Evolutionary conservation across 1,284 basidiomycete species (phyloP).

Genomic region (Apiotrichum veenhuisii): DNA sequence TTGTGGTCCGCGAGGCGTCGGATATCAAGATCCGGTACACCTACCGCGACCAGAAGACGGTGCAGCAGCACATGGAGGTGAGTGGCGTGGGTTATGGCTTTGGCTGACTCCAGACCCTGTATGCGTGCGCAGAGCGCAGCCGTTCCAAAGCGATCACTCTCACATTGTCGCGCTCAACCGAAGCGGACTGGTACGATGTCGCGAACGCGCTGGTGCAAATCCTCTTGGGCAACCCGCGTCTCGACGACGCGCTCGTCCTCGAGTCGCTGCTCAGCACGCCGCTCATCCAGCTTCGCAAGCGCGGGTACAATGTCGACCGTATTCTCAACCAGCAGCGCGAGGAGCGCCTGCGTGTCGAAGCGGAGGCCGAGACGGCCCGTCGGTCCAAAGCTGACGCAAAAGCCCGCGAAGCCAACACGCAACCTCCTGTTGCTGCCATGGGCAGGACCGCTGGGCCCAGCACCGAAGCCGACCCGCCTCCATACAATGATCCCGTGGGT

Average conservation of each 20-base stretch:
- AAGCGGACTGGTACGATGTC: slow-evolving; percentile 81
- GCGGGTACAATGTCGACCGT: slow-evolving; percentile 69
- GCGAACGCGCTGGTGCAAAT: slow-evolving; percentile 60
- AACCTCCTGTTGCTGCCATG: background rate
- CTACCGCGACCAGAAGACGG: slow-evolving; percentile 28
- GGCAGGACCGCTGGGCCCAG: background rate
- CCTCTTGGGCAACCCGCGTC: slow-evolving; percentile 68
- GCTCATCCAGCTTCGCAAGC: slow-evolving; percentile 71
- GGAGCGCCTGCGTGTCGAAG: slow-evolving; percentile 61
- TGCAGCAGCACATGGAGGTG: slow-evolving; percentile 38
- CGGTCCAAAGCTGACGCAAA: background rate
- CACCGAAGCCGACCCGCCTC: background rate
- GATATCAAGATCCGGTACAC: slow-evolving; percentile 40
- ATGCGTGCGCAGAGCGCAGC: slow-evolving; percentile 63
- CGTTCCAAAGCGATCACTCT: slow-evolving; percentile 62
- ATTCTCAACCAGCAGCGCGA: slow-evolving; percentile 81
- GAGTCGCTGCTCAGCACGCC: slow-evolving; percentile 76
- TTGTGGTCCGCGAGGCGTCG: slow-evolving; percentile 57
- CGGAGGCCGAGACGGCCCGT: slow-evolving; percentile 21
- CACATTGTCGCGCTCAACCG: slow-evolving; percentile 67
- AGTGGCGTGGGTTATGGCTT: slow-evolving; percentile 27
- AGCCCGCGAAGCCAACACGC: background rate
- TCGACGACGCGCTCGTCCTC: slow-evolving; percentile 79
- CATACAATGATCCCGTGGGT: background rate
- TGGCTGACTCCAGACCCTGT: slow-evolving; percentile 53